Evolutionary conservation across 768 basidiomycete genomes (phyloP).

Genomic region (Zangia roseola): DNA sequence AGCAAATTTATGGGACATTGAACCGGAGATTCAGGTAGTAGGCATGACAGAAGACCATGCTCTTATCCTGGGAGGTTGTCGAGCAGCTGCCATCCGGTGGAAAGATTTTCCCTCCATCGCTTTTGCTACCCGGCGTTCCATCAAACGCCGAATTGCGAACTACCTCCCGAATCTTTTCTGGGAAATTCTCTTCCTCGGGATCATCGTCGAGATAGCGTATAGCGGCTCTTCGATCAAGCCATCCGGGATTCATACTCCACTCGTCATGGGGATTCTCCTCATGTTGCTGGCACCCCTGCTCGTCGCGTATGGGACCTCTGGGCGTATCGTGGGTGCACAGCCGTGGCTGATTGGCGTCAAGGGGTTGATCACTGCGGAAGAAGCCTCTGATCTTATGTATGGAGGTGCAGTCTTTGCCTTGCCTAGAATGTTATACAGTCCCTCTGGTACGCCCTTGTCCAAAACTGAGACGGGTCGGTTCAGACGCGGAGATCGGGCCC

Average conservation of each 20-base stretch:
- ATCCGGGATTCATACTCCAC: background rate
- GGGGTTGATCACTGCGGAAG: constrained; percentile 23
- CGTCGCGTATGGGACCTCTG: constrained; percentile 17
- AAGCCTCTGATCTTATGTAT: constrained; percentile 15
- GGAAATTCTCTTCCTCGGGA: background rate
- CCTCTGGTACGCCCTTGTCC: constrained; percentile 18
- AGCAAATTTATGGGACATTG: constrained; percentile 21
- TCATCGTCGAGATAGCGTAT: background rate
- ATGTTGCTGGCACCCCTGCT: constrained; percentile 11
- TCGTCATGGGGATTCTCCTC: constrained; percentile 7
- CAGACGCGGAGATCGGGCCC: constrained; percentile 16
- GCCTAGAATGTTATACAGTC: constrained; percentile 16
- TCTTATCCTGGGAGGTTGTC: constrained; percentile 25
- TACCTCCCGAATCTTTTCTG: constrained; percentile 7
- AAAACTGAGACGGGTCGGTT: constrained; percentile 4
- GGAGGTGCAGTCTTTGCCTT: constrained; percentile 8
- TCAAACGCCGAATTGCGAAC: constrained; percentile 4
- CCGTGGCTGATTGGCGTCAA: constrained; percentile 27
- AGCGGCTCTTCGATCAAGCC: too few species aligned
- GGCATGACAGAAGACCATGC: constrained; percentile 16
- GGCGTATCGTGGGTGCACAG: constrained; percentile 13
- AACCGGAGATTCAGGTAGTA: constrained; percentile 14
- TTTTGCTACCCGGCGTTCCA: constrained; percentile 17
- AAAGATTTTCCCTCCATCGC: constrained; percentile 20
- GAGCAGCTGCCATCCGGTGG: constrained; percentile 22